phyloP scores from a whole-genome alignment of 164 flowering plant genomes.

The Berberis thunbergii region DNA sequence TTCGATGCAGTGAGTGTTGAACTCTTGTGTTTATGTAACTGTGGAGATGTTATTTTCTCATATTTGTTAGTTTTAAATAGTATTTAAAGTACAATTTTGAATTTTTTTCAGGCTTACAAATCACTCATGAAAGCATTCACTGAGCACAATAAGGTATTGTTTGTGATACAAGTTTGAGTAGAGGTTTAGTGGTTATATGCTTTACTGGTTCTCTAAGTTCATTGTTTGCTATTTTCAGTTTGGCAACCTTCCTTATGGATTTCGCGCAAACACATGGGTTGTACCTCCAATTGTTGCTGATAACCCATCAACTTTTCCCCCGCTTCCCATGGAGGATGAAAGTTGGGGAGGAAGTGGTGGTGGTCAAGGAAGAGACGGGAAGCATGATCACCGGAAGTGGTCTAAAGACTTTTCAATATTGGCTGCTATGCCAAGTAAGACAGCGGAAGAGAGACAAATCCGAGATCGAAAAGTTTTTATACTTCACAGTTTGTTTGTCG shows the following conservation, averaged over 20 bases:
- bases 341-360: slow-evolving; percentile 95
- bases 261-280: slow-evolving; percentile 91
- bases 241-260: slow-evolving; percentile 94
- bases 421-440: slow-evolving; percentile 87
- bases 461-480: slow-evolving; percentile 84
- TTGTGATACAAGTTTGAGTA: background rate
- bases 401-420: slow-evolving; percentile 67
- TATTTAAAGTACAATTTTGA: background rate
- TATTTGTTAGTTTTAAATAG: background rate
- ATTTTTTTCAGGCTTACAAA: slow-evolving; percentile 60
- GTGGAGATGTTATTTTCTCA: background rate
- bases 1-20: slow-evolving; percentile 63
- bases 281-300: slow-evolving; percentile 80
- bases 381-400: slow-evolving; percentile 60
- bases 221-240: slow-evolving; percentile 40
- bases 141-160: slow-evolving; percentile 74
- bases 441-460: slow-evolving; percentile 82
- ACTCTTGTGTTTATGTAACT: background rate
- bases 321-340: slow-evolving; percentile 83
- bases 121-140: slow-evolving; percentile 85
- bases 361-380: slow-evolving; percentile 76
- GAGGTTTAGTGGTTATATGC: background rate
- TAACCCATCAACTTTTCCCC: slow-evolving; percentile 54
- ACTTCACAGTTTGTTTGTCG: slow-evolving; percentile 89
- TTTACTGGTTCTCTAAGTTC: background rate